phyloP scores from a whole-genome alignment of 2,329 filamentous ascomycete species.

The Pseudonectria foliicola region DNA sequence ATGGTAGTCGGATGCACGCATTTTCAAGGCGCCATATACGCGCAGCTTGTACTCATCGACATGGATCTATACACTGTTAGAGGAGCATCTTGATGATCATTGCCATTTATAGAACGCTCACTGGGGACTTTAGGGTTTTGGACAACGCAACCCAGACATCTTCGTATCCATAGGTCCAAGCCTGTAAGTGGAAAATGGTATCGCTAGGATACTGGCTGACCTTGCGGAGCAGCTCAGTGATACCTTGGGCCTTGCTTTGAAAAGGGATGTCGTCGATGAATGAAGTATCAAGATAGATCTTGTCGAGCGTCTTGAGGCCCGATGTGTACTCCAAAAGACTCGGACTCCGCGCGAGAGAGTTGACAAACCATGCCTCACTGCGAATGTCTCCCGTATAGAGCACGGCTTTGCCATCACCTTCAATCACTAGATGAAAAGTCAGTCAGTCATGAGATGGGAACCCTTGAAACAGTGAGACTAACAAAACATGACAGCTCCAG shows the following conservation, averaged over 20 bases:
- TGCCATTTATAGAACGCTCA: constrained; percentile 22
- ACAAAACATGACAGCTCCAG: constrained; percentile 85
- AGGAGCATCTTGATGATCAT: not conserved
- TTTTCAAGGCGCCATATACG: constrained; percentile 60
- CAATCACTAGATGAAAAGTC: constrained; percentile 50
- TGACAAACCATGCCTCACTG: constrained; percentile 81
- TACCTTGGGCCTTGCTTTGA: constrained; percentile 63
- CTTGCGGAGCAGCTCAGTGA: constrained; percentile 65
- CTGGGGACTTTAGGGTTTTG: constrained; percentile 57
- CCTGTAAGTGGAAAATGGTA: constrained; percentile 75
- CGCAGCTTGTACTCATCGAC: constrained; percentile 73
- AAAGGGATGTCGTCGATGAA: constrained; percentile 47
- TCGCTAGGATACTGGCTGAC: constrained; percentile 61
- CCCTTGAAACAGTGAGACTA: constrained; percentile 15
- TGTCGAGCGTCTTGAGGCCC: constrained; percentile 63
- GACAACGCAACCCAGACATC: constrained; percentile 84
- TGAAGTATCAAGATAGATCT: constrained; percentile 84
- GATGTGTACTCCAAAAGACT: constrained; percentile 65
- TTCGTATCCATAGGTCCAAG: constrained; percentile 89
- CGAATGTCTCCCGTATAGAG: constrained; percentile 87
- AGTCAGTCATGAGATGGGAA: not conserved
- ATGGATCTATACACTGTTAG: constrained; percentile 52
- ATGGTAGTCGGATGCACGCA: constrained; percentile 35
- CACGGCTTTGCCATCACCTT: constrained; percentile 63
- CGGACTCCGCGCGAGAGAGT: constrained; percentile 63